Base-by-base conservation (phyloP, 441 rosid genomes). In the Adansonia gregorii region DNA sequence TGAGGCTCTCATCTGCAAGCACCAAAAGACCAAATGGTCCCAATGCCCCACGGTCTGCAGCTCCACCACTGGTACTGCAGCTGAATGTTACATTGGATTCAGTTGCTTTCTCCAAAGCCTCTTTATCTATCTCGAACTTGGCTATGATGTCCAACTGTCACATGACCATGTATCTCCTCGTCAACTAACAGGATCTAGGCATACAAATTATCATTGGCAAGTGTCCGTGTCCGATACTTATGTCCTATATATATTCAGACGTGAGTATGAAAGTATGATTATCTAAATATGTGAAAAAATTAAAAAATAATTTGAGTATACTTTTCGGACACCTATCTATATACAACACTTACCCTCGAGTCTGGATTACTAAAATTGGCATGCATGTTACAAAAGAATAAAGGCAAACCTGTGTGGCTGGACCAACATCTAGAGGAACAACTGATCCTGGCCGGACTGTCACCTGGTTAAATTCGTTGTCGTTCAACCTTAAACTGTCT, bases 21-120 rank as follows among this genome's bases (percentile, higher is more conserved):
- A 91, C 95, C 1, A 89, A 85, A 76, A 94, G 75, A 27, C 99
- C 99, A 60, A 94, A 95, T 8, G 99, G 99, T 46, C 99, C 99
- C 43, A 92, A 72, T 1, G 88, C 84, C 24, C 95, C 92, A 2
- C 95, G 89, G 27, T 86, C 82, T 9, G 85, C 76, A 9, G 95
- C 89, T 22, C 97, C 97, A 0, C 90, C 89, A 3, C 83, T 77
- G 17, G 39, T 61, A 15, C 74, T 51, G 86, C 98, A 92, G 74
- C 84, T 87, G 22, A 86, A 92, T 31, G 88, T 89, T 15, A 15
- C 79, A n/a, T 84, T 80, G 2, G 78, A 59, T 67, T 72, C 89
- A 0, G 78, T 75, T 49, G 84, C 67, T 69, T 78, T 86, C 2
- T 81, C 80, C 2, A 89, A 41, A 24, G 84, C 80, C n/a, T 78